Percentiles rank a stretch among this genome's conserved stretches.
phyloP scores from a whole-genome alignment of 2,329 filamentous ascomycete species.

The Sclerotinia sclerotiorum region DNA sequence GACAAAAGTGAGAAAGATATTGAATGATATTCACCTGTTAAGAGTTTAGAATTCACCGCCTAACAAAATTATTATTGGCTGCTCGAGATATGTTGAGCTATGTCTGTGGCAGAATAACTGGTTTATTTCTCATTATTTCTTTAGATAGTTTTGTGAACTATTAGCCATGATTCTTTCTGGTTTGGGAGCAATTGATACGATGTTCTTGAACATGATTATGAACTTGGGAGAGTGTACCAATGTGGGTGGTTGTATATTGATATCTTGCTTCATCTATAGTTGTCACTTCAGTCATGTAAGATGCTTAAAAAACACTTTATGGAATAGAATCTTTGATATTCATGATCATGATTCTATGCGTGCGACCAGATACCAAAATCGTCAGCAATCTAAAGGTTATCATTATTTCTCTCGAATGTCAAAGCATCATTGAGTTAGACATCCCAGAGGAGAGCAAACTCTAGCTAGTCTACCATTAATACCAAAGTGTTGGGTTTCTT shows the following conservation, averaged over 20 bases:
- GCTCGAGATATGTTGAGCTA: neutral
- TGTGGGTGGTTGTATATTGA: neutral
- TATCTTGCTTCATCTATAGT: neutral
- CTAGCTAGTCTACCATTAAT: neutral
- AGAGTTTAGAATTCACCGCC: neutral
- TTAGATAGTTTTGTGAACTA: neutral
- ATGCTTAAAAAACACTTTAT: neutral
- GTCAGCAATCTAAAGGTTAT: neutral
- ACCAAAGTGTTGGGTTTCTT: too few species aligned
- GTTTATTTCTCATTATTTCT: neutral
- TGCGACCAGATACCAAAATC: neutral
- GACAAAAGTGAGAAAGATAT: slow-evolving; percentile 2
- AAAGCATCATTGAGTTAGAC: neutral
- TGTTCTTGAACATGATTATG: neutral
- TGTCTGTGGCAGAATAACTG: neutral
- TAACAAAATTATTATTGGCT: neutral
- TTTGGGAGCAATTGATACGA: neutral
- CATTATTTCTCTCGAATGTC: neutral
- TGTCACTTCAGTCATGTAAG: neutral
- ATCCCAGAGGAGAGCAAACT: neutral
- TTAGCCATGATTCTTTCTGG: neutral
- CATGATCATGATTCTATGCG: neutral
- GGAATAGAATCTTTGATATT: neutral
- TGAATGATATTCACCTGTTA: neutral
- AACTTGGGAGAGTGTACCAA: neutral